Evolutionary conservation across 192 early-diverging fungal species (phyloP).

Genomic region (Neocallimastix lanati): DNA sequence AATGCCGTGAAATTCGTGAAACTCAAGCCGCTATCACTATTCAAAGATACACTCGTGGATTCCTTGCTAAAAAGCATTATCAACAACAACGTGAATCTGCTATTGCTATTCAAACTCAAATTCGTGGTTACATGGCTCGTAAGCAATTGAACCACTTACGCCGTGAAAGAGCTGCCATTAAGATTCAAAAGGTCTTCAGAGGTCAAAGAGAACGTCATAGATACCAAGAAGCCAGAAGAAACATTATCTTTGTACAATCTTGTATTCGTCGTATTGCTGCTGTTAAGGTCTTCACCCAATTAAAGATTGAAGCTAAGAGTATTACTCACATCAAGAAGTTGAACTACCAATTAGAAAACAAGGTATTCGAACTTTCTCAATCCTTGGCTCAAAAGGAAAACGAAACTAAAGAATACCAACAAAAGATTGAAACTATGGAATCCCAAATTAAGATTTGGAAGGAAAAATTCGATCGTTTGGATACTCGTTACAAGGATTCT

Average conservation of each 20-base stretch:
- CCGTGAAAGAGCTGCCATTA: constrained; percentile 45
- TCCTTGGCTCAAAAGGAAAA: constrained; percentile 41
- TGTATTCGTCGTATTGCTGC: constrained; percentile 59
- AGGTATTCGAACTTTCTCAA: constrained; percentile 87
- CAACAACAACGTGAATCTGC: too few species aligned
- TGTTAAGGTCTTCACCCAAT: constrained; percentile 37
- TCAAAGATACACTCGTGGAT: too few species aligned
- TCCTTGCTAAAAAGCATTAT: too few species aligned
- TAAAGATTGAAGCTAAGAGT: constrained; percentile 71
- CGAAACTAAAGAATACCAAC: constrained; percentile 40
- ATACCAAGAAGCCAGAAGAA: constrained; percentile 25
- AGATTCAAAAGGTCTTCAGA: constrained; percentile 57
- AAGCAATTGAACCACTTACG: constrained; percentile 31
- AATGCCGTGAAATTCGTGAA: too few species aligned
- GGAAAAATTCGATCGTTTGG: constrained; percentile 50
- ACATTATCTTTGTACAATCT: constrained; percentile 64
- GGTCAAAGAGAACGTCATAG: constrained; percentile 20
- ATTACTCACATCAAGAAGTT: constrained; percentile 88
- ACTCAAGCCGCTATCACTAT: too few species aligned
- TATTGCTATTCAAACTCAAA: too few species aligned
- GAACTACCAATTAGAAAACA: constrained; percentile 84
- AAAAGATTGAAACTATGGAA: constrained; percentile 40
- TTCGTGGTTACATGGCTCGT: constrained; percentile 49
- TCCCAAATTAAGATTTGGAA: constrained; percentile 40
- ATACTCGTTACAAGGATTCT: constrained; percentile 6